Evolutionary conservation across 2,329 filamentous ascomycete genomes (phyloP).

Genomic region (Xylaria polymorpha): DNA sequence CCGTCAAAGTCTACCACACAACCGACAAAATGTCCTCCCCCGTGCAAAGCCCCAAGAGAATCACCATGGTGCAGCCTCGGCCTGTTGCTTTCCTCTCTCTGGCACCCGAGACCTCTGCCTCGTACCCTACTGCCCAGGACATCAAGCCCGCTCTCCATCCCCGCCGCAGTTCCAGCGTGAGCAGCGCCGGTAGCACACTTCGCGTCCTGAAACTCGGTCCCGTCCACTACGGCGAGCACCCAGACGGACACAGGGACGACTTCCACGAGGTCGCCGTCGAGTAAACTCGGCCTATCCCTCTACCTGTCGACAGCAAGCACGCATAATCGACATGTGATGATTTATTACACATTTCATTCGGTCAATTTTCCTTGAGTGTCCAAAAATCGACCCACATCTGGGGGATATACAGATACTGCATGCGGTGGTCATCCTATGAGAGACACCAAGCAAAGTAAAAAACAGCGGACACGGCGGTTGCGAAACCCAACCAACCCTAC

Average conservation of each 20-base stretch:
- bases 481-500: not conserved
- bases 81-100: conserved; percentile 65
- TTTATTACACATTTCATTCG: conserved; percentile 3
- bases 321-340: conserved; percentile 19
- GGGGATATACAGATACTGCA: not conserved
- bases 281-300: conserved; percentile 42
- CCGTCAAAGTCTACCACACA: conserved; percentile 15
- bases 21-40: conserved; percentile 45
- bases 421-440: not conserved
- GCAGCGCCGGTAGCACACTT: conserved; percentile 57
- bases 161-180: conserved; percentile 67
- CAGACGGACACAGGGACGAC: conserved; percentile 67
- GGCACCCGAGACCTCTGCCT: conserved; percentile 67
- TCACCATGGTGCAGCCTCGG: conserved; percentile 45
- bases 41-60: conserved; percentile 39
- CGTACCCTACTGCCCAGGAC: conserved; percentile 59
- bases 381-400: conserved; percentile 6
- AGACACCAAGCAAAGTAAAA: conserved; percentile 7
- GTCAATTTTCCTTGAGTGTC: conserved; percentile 27
- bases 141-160: conserved; percentile 48
- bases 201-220: conserved; percentile 73
- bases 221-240: conserved; percentile 72
- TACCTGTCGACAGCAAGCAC: not conserved
- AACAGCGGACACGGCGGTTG: conserved; percentile 10
- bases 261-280: conserved; percentile 62